phyloP scores from a whole-genome alignment of 345 rosid species.

The Capsella bursapastoris region DNA sequence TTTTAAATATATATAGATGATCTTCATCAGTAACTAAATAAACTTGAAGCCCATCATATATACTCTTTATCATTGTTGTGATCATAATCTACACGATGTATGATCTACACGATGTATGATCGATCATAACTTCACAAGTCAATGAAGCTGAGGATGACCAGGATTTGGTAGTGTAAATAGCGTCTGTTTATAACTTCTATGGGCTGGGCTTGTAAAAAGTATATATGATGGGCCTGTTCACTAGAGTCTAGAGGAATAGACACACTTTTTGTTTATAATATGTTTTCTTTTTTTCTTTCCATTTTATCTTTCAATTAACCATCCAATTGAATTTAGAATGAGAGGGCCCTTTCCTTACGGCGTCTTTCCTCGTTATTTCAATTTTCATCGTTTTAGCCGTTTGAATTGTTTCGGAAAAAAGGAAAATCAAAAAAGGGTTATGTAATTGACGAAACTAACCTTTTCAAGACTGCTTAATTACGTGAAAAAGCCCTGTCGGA shows the following conservation, averaged over 20 bases:
- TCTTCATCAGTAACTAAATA: constrained; percentile 79
- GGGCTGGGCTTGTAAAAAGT: background rate
- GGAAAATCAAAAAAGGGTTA: background rate
- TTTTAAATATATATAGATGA: constrained; percentile 27
- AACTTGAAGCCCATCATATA: constrained; percentile 72
- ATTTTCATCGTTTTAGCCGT: constrained; percentile 11
- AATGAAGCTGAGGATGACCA: constrained; percentile 20
- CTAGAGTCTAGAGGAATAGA: too few species aligned
- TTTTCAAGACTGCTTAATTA: background rate
- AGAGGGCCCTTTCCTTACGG: too few species aligned
- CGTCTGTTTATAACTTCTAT: background rate
- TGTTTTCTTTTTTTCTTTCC: too few species aligned
- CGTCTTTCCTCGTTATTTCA: too few species aligned
- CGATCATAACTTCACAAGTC: constrained; percentile 11
- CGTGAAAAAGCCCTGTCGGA: constrained; percentile 25
- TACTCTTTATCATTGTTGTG: constrained; percentile 80
- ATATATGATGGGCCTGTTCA: too few species aligned
- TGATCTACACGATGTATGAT: constrained; percentile 43
- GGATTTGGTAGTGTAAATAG: constrained; percentile 13
- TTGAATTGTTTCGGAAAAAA: background rate
- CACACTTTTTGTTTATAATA: too few species aligned
- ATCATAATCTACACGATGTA: constrained; percentile 70
- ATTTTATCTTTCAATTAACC: too few species aligned
- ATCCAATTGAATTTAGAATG: too few species aligned
- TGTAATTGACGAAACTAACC: constrained; percentile 12